phyloP scores from a whole-genome alignment of 169 alveolate species.

The Ichthyophthirius multifiliis region DNA sequence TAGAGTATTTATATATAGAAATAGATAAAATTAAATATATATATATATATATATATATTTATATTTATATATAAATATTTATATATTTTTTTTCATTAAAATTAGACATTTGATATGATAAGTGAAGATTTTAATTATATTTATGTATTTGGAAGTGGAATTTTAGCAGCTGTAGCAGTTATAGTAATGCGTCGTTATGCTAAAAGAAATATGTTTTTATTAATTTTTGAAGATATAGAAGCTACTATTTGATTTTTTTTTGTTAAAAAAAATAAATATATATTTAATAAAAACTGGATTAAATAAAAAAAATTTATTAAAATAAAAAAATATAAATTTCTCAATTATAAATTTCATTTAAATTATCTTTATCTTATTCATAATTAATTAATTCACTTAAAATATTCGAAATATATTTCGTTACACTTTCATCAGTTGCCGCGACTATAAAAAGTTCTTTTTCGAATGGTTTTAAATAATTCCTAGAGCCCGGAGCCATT shows the following conservation, averaged over 20 bases:
- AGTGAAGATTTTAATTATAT: conserved; percentile 9
- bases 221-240: no score
- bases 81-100: neutral
- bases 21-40: neutral
- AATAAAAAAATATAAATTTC: neutral
- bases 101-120: conserved; percentile 8
- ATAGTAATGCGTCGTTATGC: neutral
- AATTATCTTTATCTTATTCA: neutral
- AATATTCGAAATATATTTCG: conserved; percentile 72
- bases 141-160: neutral
- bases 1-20: neutral
- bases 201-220: no score
- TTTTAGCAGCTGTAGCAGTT: neutral
- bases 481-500: conserved; percentile 64
- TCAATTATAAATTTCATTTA: conserved; percentile 23
- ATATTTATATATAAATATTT: neutral
- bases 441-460: conserved; percentile 78
- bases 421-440: conserved; percentile 71
- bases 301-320: no score
- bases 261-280: no score
- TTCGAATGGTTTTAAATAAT: conserved; percentile 73
- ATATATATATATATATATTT: neutral
- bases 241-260: no score
- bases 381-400: conserved; percentile 49
- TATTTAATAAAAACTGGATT: no score